Evolutionary conservation across 225 moss, liverwort and hornwort species (phyloP).

Genomic region (Polytrichum commune): DNA sequence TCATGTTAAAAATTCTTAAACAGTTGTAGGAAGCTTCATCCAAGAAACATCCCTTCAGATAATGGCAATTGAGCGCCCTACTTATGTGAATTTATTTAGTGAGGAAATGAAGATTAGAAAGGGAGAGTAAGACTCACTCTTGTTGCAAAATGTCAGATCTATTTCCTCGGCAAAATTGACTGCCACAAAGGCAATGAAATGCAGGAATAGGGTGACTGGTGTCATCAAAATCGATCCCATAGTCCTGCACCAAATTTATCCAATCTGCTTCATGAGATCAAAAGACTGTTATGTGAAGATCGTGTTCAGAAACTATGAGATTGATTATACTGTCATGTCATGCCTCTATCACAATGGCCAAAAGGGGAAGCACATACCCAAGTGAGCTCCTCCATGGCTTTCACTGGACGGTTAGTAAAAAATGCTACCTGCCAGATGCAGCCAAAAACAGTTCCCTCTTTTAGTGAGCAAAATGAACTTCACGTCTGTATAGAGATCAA

Average conservation of each 20-base stretch:
- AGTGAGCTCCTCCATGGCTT: slow-evolving; percentile 56
- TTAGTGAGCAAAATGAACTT: no score
- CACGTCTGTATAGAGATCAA: no score
- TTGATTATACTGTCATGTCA: neutral
- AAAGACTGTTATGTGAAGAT: no score
- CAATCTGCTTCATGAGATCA: neutral
- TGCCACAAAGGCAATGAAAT: slow-evolving; percentile 46
- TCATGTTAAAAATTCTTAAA: no score
- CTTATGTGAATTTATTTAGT: no score
- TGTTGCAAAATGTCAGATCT: neutral
- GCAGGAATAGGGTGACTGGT: slow-evolving; percentile 51
- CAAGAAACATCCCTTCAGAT: no score
- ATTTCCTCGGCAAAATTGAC: slow-evolving; percentile 46
- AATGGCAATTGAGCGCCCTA: no score
- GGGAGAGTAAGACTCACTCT: neutral
- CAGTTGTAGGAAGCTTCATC: no score
- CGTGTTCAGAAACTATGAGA: neutral
- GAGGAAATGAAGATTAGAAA: no score
- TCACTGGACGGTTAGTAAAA: slow-evolving; percentile 56
- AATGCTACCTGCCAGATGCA: slow-evolving; percentile 36
- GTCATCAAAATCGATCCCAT: slow-evolving; percentile 61
- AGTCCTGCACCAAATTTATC: slow-evolving; percentile 34
- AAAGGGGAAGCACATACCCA: slow-evolving; percentile 25
- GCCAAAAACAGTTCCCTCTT: no score
- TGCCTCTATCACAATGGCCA: neutral